These are phyloP conservation scores for Kodamaea lidongshanica DNA, from an alignment of 805 yeast species.

Conservation along the genomic window DNA sequence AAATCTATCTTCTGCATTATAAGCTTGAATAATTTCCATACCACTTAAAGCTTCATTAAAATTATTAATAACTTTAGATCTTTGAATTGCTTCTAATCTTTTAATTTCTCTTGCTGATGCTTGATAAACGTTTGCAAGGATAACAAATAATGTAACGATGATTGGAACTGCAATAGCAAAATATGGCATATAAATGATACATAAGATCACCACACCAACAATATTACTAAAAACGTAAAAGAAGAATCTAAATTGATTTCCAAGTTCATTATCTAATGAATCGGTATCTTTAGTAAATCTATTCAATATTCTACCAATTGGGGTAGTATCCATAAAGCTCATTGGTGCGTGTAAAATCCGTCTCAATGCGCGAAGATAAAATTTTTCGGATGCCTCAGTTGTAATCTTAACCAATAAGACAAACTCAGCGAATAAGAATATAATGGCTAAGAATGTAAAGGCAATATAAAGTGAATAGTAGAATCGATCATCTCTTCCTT, in stretches of 20 bases:
- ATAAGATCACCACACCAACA: slow-evolving; percentile 56
- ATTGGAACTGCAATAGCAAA: slow-evolving; percentile 62
- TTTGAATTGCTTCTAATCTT: slow-evolving; percentile 63
- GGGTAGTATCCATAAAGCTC: slow-evolving; percentile 79
- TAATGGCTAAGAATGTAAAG: slow-evolving; percentile 46
- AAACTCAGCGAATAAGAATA: slow-evolving; percentile 40
- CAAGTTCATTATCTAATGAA: slow-evolving; percentile 71
- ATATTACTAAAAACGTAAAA: slow-evolving; percentile 49
- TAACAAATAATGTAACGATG: slow-evolving; percentile 37
- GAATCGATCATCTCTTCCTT: slow-evolving; percentile 42
- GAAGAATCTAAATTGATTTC: slow-evolving; percentile 61
- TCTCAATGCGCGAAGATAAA: slow-evolving; percentile 58
- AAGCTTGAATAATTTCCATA: slow-evolving; percentile 57
- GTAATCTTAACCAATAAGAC: slow-evolving; percentile 43
- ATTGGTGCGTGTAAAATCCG: slow-evolving; percentile 70
- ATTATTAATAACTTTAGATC: slow-evolving; percentile 65
- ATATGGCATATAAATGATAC: slow-evolving; percentile 69
- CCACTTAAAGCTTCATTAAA: slow-evolving; percentile 70
- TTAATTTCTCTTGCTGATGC: slow-evolving; percentile 71
- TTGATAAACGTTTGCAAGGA: slow-evolving; percentile 52
- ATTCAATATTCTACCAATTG: slow-evolving; percentile 80
- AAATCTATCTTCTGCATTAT: slow-evolving; percentile 42
- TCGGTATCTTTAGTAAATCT: slow-evolving; percentile 87
- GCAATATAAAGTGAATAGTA: slow-evolving; percentile 73
- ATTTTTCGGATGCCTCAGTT: slow-evolving; percentile 47